Evolutionary conservation across 23 red algal species (phyloP), one percentile per base, ranked within the genome.

Genomic region (Cyanidium caldarium): DNA sequence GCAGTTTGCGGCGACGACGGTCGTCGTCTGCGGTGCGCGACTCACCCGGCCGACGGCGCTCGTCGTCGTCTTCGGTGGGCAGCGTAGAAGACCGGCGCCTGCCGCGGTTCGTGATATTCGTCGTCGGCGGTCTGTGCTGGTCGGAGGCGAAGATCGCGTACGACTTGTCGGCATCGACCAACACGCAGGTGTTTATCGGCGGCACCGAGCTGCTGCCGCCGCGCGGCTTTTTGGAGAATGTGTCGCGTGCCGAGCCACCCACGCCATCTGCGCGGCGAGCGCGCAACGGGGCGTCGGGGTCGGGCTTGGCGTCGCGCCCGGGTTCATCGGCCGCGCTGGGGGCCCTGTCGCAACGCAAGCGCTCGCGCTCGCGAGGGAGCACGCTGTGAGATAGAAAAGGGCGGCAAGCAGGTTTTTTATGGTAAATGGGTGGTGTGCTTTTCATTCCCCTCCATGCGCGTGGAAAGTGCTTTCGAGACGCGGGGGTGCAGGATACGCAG

Each of bases 171-270:
- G 7, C 37, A 38, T 56, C 70, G 16, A 61, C 36, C 39, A 38
- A 36, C 1, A 61, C 41, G 7, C 45, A 75, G 70, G 58, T 75
- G 34, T 45, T 75, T 46, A 17, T 75, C 43, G 70, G 70, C 1
- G 70, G 70, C 1, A 75, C 31, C 5, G 38, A 26, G 3, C n/a
- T 75, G 35, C 40, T 75, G 3, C 36, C 38, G 30, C 40, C 70
- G 1, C 46, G 58, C 30, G 39, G 30, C 25, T 75, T 75, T 46
- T 16, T 75, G 2, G 70, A 75, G 30, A 5, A 16, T 61, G n/a
- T 61, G 7, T 5, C 31, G 51, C 51, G 10, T 28, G 5, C 51
- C 5, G 51, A 7, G 10, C 31, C 51, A 5, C n/a, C 19, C 10
- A 12, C 5, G 51, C 13, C 31, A 7, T 7, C 51, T 16, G 51